A percentile compares a stretch with the other conserved stretches of the same genome.
phyloP scores from a whole-genome alignment of 208 protist genomes.

The Balamuthia mandrillaris region DNA sequence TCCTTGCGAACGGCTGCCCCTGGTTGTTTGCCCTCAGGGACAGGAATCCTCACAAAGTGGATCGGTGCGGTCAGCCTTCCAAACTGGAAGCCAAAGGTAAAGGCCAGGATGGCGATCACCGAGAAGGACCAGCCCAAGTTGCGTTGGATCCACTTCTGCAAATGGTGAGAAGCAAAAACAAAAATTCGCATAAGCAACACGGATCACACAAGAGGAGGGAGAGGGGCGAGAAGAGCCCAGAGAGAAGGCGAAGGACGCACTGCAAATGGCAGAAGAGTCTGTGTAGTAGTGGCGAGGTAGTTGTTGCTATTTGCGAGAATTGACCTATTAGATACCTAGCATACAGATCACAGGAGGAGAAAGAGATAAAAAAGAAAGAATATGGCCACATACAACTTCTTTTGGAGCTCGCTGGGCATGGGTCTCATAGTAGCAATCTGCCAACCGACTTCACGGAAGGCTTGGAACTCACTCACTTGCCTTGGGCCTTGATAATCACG shows the following conservation, averaged over 20 bases:
- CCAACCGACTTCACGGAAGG: too few relatives aligned
- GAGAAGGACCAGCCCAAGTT: background rate
- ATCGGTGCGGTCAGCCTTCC: background rate
- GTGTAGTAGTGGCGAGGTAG: background rate
- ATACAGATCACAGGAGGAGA: background rate
- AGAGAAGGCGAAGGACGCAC: background rate
- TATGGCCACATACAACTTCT: too few relatives aligned
- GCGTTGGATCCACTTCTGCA: background rate
- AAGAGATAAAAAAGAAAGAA: too few relatives aligned
- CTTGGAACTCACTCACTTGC: background rate
- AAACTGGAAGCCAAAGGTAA: background rate
- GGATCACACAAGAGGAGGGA: background rate
- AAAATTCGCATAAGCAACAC: background rate
- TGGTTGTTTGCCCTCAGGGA: too few relatives aligned
- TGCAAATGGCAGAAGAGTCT: background rate
- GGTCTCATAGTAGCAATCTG: background rate
- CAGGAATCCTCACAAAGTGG: too few relatives aligned
- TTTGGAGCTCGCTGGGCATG: too few relatives aligned
- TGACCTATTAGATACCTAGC: background rate
- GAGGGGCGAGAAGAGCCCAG: background rate
- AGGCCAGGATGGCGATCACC: background rate
- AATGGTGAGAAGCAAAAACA: background rate
- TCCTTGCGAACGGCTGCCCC: too few relatives aligned
- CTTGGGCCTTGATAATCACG: background rate
- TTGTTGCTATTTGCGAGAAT: background rate